Evolutionary conservation across 2,329 filamentous ascomycete genomes (phyloP).

Genomic region (Colletotrichum abscissum): DNA sequence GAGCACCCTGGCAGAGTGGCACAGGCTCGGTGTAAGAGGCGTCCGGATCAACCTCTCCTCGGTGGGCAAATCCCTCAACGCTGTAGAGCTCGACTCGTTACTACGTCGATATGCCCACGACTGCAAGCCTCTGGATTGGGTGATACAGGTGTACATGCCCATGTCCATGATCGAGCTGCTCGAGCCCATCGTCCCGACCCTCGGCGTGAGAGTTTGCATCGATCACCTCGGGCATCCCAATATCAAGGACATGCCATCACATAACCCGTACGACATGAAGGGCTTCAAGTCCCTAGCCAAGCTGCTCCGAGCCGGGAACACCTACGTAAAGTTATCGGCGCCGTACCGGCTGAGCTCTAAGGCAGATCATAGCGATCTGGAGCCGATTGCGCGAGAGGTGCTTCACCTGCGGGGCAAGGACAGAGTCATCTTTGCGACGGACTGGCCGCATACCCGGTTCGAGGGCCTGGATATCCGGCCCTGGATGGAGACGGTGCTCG

Average conservation of each 20-base stretch:
- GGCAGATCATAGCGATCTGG: conserved; percentile 54
- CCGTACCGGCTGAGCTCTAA: conserved; percentile 65
- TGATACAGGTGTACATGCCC: conserved; percentile 67
- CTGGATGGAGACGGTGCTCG: conserved; percentile 64
- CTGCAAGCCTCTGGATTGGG: conserved; percentile 64
- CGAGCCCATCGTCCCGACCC: conserved; percentile 57
- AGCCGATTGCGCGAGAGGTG: conserved; percentile 61
- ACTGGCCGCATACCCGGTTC: conserved; percentile 74
- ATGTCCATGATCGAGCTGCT: conserved; percentile 61
- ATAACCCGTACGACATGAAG: conserved; percentile 56
- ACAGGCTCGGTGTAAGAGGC: conserved; percentile 67
- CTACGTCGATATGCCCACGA: conserved; percentile 61
- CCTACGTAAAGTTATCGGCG: conserved; percentile 69
- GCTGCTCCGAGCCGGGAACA: conserved; percentile 58
- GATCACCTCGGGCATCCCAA: conserved; percentile 69
- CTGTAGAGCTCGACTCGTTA: conserved; percentile 51
- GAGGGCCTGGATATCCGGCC: conserved; percentile 65
- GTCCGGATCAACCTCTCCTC: conserved; percentile 70
- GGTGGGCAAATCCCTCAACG: conserved; percentile 53
- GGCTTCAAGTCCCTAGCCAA: conserved; percentile 61
- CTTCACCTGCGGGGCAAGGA: conserved; percentile 53
- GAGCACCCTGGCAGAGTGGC: conserved; percentile 62
- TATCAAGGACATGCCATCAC: conserved; percentile 42
- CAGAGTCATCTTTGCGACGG: conserved; percentile 67
- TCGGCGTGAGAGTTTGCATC: conserved; percentile 65